phyloP scores from a whole-genome alignment of 2,329 filamentous ascomycete genomes.

The Colletotrichum camelliae region DNA sequence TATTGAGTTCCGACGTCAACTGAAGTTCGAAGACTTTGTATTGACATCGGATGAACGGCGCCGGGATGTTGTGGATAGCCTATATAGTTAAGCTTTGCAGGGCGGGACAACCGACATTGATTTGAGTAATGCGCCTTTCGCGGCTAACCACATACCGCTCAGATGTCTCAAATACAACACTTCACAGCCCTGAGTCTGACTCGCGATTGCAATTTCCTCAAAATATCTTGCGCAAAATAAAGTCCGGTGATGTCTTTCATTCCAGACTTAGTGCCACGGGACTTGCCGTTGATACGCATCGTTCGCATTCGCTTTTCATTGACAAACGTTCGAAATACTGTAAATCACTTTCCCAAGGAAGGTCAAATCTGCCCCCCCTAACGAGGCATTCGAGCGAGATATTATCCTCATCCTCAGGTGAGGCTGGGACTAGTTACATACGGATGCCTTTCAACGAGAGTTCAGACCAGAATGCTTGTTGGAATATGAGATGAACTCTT shows the following conservation, averaged over 20 bases:
- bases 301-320: not conserved
- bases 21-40: not conserved
- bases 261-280: not conserved
- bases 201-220: not conserved
- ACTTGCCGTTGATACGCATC: not conserved
- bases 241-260: not conserved
- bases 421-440: accelerated
- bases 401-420: accelerated
- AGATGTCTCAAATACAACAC: not conserved
- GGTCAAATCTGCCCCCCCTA: not conserved
- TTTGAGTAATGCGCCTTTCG: not conserved
- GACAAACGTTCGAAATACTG: accelerated
- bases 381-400: accelerated
- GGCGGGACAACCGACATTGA: not conserved
- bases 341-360: accelerated
- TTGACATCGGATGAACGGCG: not conserved
- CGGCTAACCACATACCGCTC: not conserved
- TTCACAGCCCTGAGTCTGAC: not conserved
- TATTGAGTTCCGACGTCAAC: not conserved
- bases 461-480: accelerated
- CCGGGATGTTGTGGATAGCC: not conserved
- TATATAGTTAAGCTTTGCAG: not conserved
- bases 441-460: not conserved
- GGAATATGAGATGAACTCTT: not conserved
- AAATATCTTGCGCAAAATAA: not conserved